phyloP scores from a whole-genome alignment of 2,329 filamentous ascomycete genomes.

The Sphaerulina populicola region DNA sequence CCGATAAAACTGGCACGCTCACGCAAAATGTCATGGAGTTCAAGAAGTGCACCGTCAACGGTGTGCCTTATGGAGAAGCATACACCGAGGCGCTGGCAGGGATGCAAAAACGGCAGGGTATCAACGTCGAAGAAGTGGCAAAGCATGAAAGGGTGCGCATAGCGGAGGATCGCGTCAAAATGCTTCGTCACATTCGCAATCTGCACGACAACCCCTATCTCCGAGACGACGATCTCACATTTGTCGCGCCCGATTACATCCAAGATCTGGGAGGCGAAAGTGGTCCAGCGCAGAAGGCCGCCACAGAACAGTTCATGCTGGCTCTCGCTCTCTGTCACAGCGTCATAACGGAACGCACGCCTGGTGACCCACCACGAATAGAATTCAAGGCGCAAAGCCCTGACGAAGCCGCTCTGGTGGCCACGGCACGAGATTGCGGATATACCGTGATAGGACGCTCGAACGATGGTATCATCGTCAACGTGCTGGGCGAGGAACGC shows the following conservation, averaged over 20 bases:
- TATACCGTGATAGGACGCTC: slow-evolving; percentile 82
- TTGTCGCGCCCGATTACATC: slow-evolving; percentile 83
- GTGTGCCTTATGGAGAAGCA: slow-evolving; percentile 91
- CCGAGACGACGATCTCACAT: slow-evolving; percentile 81
- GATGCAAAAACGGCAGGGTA: slow-evolving; percentile 84
- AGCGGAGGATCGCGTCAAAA: slow-evolving; percentile 62
- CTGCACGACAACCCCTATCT: slow-evolving; percentile 87
- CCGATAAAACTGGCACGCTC: slow-evolving; percentile 82
- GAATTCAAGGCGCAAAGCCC: slow-evolving; percentile 96
- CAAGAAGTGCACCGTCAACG: slow-evolving; percentile 95
- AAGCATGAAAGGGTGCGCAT: slow-evolving; percentile 68
- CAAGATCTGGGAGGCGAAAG: slow-evolving; percentile 70
- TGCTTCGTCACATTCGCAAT: slow-evolving; percentile 63
- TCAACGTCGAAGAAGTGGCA: slow-evolving; percentile 75
- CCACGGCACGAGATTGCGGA: slow-evolving; percentile 88
- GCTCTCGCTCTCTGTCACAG: slow-evolving; percentile 92
- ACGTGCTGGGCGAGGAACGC: slow-evolving; percentile 76
- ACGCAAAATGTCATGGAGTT: slow-evolving; percentile 98
- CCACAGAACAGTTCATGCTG: slow-evolving; percentile 87
- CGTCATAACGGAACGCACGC: slow-evolving; percentile 81
- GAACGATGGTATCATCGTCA: slow-evolving; percentile 72
- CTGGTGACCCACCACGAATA: slow-evolving; percentile 84
- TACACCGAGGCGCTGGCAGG: slow-evolving; percentile 96
- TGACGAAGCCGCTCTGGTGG: slow-evolving; percentile 87
- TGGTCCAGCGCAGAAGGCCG: slow-evolving; percentile 64